These are phyloP conservation scores for Kwoniella botswanensis DNA, from an alignment of 768 basidiomycete genomes.

Conservation along the genomic window DNA sequence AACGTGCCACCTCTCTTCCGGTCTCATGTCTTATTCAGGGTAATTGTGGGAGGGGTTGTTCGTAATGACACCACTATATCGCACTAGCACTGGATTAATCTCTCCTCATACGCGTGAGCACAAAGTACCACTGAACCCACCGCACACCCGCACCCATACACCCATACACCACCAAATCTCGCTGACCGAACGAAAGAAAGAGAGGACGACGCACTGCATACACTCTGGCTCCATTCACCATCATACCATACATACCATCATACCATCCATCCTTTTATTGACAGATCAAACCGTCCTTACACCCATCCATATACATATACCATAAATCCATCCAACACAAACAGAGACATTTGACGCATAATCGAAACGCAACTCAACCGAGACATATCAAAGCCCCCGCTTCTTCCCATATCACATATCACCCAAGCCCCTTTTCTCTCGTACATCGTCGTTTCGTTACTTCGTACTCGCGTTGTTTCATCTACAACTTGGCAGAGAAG, in stretches of 20 bases:
- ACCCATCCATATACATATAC: neutral
- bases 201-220: too few relatives aligned
- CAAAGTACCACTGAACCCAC: neutral
- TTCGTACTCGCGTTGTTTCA: neutral
- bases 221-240: neutral
- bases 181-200: neutral
- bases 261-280: neutral
- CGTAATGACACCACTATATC: neutral
- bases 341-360: neutral
- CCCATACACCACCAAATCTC: neutral
- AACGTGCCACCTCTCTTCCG: neutral
- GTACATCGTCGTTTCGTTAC: neutral
- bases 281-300: too few relatives aligned
- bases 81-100: neutral
- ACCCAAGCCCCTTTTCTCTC: neutral
- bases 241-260: neutral
- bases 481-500: neutral
- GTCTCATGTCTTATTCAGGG: neutral
- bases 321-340: neutral
- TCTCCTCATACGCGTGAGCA: neutral
- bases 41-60: neutral
- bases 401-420: neutral
- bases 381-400: neutral
- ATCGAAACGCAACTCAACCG: neutral
- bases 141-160: neutral